phyloP scores from a whole-genome alignment of 176 grass and related monocot genomes.

The Aegilops tauschii region DNA sequence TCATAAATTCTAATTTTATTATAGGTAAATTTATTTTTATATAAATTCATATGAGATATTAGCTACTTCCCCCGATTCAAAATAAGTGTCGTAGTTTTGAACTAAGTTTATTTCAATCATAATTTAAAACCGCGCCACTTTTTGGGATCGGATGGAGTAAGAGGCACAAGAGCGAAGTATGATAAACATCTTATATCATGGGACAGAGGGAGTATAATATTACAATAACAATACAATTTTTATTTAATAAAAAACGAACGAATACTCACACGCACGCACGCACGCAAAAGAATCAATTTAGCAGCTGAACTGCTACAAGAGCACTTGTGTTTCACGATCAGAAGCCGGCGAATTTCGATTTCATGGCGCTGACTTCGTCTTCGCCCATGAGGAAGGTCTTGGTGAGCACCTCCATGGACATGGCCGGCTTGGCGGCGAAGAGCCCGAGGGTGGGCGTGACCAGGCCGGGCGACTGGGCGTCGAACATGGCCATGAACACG shows the following conservation, averaged over 20 bases:
- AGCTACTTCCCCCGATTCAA: no score
- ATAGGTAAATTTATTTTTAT: no score
- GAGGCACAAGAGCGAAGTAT: no score
- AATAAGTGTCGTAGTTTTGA: no score
- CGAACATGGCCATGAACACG: conserved; percentile 52
- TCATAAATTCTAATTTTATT: no score
- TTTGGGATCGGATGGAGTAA: no score
- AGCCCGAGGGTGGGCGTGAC: conserved; percentile 42
- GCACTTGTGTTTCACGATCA: background rate
- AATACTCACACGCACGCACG: background rate
- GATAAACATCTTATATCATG: no score
- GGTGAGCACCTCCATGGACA: conserved; percentile 59
- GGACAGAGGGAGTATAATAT: background rate
- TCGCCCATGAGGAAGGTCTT: conserved; percentile 56
- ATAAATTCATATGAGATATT: no score
- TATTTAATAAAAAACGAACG: background rate
- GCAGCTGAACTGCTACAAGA: background rate
- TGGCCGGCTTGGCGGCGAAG: conserved; percentile 50
- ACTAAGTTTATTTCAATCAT: no score
- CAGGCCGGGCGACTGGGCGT: conserved; percentile 51
- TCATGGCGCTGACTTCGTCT: conserved; percentile 24
- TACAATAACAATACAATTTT: background rate
- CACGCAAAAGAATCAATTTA: background rate
- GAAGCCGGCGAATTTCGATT: conserved; percentile 43
- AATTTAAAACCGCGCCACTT: no score